Evolutionary conservation across 768 basidiomycete species (phyloP).

Genomic region (Suillus decipiens): DNA sequence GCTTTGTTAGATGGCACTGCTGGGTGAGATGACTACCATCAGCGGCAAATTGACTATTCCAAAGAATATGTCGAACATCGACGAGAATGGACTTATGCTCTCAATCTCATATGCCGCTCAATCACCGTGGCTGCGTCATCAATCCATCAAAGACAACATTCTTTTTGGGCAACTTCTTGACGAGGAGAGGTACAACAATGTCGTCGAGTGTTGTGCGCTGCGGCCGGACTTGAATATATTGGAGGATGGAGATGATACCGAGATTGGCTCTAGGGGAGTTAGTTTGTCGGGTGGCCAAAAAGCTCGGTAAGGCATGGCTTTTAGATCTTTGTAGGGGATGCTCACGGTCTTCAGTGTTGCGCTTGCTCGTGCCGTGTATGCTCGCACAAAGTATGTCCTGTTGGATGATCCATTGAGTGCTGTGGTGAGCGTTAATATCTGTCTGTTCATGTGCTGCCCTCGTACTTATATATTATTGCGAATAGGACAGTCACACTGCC

Average conservation of each 20-base stretch:
- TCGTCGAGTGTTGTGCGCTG: slow-evolving; percentile 85
- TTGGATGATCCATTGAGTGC: slow-evolving; percentile 83
- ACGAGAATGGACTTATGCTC: slow-evolving; percentile 61
- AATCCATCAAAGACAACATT: slow-evolving; percentile 80
- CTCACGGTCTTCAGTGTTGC: slow-evolving; percentile 56
- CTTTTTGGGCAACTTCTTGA: slow-evolving; percentile 72
- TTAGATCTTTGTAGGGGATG: background rate
- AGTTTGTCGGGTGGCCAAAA: slow-evolving; percentile 84
- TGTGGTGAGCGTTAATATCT: slow-evolving; percentile 51
- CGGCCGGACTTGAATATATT: slow-evolving; percentile 78
- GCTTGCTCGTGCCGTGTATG: slow-evolving; percentile 81
- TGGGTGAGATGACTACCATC: slow-evolving; percentile 42
- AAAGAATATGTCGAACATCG: slow-evolving; percentile 52
- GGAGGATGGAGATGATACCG: slow-evolving; percentile 84
- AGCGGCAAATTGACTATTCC: slow-evolving; percentile 42
- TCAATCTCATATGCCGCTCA: slow-evolving; percentile 75
- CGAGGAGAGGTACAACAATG: slow-evolving; percentile 70
- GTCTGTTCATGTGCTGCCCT: background rate
- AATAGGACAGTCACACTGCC: slow-evolving; percentile 68
- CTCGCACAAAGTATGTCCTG: slow-evolving; percentile 66
- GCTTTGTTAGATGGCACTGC: slow-evolving; percentile 31
- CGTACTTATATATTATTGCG: slow-evolving; percentile 2
- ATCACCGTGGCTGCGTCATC: slow-evolving; percentile 68
- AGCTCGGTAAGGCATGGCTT: slow-evolving; percentile 52
- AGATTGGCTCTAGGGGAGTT: slow-evolving; percentile 75